Evolutionary conservation across 495 filamentous ascomycete species (phyloP).

Genomic region (Daldinia caldariorum): DNA sequence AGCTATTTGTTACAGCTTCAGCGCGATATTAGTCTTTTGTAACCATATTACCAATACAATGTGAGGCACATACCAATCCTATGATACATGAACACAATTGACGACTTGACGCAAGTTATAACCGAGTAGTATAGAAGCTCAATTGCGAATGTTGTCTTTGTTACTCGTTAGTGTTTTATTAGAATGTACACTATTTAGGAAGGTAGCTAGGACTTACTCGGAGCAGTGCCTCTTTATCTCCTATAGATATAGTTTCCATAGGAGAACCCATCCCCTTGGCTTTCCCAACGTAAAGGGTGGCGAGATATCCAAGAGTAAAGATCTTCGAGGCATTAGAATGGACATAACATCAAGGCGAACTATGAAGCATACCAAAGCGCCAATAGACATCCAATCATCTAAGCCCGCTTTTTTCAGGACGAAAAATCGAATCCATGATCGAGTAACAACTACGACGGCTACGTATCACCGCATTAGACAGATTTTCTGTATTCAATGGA

Average conservation of each 20-base stretch:
- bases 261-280: slow-evolving; percentile 48
- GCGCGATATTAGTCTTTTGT: slow-evolving; percentile 8
- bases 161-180: slow-evolving; percentile 8
- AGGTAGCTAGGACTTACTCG: slow-evolving; percentile 33
- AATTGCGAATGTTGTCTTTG: slow-evolving; percentile 51
- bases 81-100: slow-evolving; percentile 60
- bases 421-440: slow-evolving; percentile 45
- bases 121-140: slow-evolving; percentile 57
- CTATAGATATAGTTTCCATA: slow-evolving; percentile 38
- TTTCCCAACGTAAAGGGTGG: slow-evolving; percentile 45
- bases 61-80: slow-evolving; percentile 53
- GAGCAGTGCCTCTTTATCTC: slow-evolving; percentile 49
- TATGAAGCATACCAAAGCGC: slow-evolving; percentile 41
- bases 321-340: slow-evolving; percentile 34
- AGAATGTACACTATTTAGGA: not conserved
- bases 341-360: not conserved
- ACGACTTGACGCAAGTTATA: slow-evolving; percentile 56
- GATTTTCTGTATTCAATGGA: not conserved
- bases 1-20: slow-evolving; percentile 44
- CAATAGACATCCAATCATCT: slow-evolving; percentile 52
- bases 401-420: slow-evolving; percentile 45
- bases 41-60: not conserved
- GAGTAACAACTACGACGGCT: slow-evolving; percentile 46
- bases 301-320: slow-evolving; percentile 50
- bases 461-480: not conserved